These are phyloP conservation scores for Endogone sp. DNA, from an alignment of 192 early-diverging fungal species.

Conservation along the genomic window DNA sequence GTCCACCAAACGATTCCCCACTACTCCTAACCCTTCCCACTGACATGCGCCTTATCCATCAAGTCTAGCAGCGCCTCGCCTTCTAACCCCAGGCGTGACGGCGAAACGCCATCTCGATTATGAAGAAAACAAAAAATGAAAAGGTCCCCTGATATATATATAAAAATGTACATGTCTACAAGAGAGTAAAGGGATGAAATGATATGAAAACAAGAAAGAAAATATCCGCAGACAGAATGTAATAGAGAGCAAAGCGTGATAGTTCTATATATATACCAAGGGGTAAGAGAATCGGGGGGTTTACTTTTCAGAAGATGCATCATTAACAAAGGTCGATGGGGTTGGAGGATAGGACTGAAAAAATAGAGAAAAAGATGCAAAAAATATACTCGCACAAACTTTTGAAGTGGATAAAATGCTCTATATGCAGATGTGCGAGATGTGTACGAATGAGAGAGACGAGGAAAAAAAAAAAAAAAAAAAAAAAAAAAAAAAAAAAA, in stretches of 20 bases:
- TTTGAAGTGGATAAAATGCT: background rate
- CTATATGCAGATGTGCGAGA: background rate
- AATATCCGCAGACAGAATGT: background rate
- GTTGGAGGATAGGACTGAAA: background rate
- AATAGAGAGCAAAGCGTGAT: background rate
- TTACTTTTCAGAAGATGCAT: background rate
- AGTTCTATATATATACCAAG: background rate
- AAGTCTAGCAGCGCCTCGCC: background rate
- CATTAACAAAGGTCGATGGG: too few species aligned
- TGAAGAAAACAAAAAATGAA: background rate
- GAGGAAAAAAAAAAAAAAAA: constrained; percentile 9
- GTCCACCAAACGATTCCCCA: background rate
- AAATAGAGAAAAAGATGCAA: background rate
- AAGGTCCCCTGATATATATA: background rate
- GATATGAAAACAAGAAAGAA: background rate
- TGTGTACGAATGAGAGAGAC: constrained; percentile 9
- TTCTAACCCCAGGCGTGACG: background rate
- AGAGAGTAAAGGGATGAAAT: background rate
- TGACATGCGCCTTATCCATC: background rate
- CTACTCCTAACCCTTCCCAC: background rate
- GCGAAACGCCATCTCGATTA: background rate
- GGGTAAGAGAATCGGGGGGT: too few species aligned
- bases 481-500: constrained; percentile 9
- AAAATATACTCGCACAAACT: background rate
- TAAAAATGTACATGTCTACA: background rate